phyloP scores from a whole-genome alignment of 345 rosid species.

The Sonneratia caseolaris region DNA sequence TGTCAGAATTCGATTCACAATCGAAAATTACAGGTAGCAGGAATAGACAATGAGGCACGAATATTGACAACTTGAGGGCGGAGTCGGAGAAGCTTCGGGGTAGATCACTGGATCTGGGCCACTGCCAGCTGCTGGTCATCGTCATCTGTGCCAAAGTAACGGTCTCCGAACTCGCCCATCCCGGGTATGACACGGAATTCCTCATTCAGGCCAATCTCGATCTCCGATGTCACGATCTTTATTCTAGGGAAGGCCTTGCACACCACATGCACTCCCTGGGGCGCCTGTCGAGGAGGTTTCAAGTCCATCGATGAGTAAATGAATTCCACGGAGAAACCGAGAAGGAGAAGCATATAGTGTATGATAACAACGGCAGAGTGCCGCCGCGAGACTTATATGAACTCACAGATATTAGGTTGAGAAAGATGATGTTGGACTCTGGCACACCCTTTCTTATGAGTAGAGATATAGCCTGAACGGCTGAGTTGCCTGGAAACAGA shows the following conservation, averaged over 20 bases:
- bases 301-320: background rate
- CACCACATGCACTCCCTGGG: constrained; percentile 96
- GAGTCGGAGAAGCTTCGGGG: too few relatives aligned
- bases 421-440: constrained; percentile 83
- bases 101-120: too few relatives aligned
- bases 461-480: constrained; percentile 83
- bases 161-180: constrained; percentile 96
- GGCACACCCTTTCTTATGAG: constrained; percentile 87
- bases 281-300: constrained; percentile 46
- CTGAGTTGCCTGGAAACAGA: constrained; percentile 64
- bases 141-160: constrained; percentile 94
- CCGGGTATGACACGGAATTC: constrained; percentile 95
- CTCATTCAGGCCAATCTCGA: constrained; percentile 75
- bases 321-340: too few relatives aligned
- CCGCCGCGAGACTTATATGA: background rate
- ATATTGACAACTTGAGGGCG: too few relatives aligned
- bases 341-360: too few relatives aligned
- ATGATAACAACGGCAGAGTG: background rate
- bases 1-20: constrained; percentile 35
- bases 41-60: background rate
- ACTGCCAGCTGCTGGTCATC: constrained; percentile 19
- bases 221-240: constrained; percentile 98
- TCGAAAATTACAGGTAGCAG: constrained; percentile 5
- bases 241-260: constrained; percentile 83
- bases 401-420: constrained; percentile 92